These are phyloP conservation scores for Theobroma grandiflorum DNA, from an alignment of 441 rosid species.

Conservation along the genomic window DNA sequence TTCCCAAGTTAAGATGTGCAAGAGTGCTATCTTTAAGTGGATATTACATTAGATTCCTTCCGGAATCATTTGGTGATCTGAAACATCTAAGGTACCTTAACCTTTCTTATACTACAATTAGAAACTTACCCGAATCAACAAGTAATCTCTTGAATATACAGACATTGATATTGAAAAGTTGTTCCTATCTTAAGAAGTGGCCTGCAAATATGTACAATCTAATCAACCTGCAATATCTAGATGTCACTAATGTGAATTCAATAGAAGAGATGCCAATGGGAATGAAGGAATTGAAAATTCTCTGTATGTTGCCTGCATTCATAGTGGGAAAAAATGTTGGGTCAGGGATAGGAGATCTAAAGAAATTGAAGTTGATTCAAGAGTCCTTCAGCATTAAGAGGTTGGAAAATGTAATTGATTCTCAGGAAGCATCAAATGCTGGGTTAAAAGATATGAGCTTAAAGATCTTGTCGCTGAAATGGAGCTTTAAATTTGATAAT, in stretches of 20 bases:
- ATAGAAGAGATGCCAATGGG: background rate
- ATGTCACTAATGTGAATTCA: background rate
- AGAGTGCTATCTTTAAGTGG: background rate
- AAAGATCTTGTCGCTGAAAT: background rate
- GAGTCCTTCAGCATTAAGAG: background rate
- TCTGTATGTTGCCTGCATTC: background rate
- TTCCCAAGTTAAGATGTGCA: background rate
- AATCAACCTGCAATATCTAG: background rate
- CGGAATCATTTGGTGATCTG: background rate
- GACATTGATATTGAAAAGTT: background rate
- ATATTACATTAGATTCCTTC: background rate
- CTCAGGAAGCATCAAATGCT: background rate
- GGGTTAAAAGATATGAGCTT: background rate
- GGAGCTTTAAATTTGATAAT: background rate
- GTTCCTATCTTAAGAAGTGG: background rate
- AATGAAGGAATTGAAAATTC: slow-evolving; percentile 2
- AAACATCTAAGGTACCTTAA: background rate
- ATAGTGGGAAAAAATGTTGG: background rate
- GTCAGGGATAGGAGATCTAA: background rate
- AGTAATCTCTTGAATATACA: background rate
- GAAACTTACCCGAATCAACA: background rate
- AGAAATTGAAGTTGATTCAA: background rate
- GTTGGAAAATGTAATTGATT: background rate
- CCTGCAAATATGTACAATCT: slow-evolving; percentile 3
- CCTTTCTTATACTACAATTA: background rate